Base-by-base conservation (phyloP, 1,139 yeast genomes). In the Yamadazyma diddensiae region DNA sequence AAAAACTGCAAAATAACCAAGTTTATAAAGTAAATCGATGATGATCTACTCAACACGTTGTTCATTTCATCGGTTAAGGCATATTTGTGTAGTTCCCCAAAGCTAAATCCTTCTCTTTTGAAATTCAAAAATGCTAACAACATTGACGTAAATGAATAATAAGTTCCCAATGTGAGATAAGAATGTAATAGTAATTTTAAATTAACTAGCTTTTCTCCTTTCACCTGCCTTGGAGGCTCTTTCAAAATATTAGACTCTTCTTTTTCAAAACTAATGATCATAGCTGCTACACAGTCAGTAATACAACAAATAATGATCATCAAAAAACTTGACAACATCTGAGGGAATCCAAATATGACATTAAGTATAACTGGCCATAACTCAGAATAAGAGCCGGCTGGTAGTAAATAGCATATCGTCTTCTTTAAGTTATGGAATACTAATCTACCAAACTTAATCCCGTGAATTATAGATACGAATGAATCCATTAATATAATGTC, bases 381-480 rank as follows among this genome's bases (percentile, higher is more conserved):
- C 46, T 73, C 79, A 24, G 77, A 62, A 50, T 55, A 73, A 15
- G 71, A 57, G 27, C 79, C 79, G 27, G 79, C 79, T 12, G 80
- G 79, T 33, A 74, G 53, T 35, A 74, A 53, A 46, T 74, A 74
- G 13, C 67, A 63, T 34, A 74, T 60, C 1, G 73, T 70, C 47
- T 74, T 73, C 41, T 59, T 66, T 43, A 73, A 55, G 43, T 74
- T 74, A 43, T 71, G 77, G 47, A 72, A 73, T 10, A 73, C 77
- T 31, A 72, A 55, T 41, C 79, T 59, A 15, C 77, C 77, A 39
- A 58, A 65, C 35, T 58, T 57, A 36, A 73, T 49, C 3, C 77
- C 80, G 24, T 63, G 65, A 22, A 73, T 59, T 36, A 74, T 70
- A 1, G 78, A 64, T 19, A 64, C 54, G 42, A 74, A 71, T 10